Conservation (phyloP, 495 filamentous ascomycete species). For the Aspergillus biplanus region DNA sequence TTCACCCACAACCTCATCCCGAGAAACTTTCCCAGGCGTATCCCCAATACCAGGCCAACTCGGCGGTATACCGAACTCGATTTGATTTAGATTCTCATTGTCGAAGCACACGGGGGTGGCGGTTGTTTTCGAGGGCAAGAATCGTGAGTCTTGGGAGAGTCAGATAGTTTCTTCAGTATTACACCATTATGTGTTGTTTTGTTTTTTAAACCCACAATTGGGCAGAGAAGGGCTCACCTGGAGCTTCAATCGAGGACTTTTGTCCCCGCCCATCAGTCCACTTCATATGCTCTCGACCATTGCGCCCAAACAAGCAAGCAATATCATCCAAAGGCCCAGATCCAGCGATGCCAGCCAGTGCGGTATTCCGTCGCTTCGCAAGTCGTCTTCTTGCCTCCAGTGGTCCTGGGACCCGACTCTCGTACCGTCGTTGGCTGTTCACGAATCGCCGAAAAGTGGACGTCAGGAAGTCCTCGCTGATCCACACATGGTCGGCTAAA, state of each 20-base stretch:
- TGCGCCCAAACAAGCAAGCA: constrained; percentile 45
- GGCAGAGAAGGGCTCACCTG: constrained; percentile 25
- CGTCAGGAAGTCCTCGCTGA: constrained; percentile 57
- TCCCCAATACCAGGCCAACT: constrained; percentile 4
- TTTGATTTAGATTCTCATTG: constrained; percentile 27
- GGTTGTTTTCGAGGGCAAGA: constrained; percentile 10
- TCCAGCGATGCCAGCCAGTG: constrained; percentile 41
- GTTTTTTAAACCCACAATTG: too few species aligned
- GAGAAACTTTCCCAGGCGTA: constrained; percentile 7
- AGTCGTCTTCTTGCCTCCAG: constrained; percentile 60
- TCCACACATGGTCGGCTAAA: constrained; percentile 52
- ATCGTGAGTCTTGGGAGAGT: constrained; percentile 14
- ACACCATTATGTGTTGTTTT: too few species aligned
- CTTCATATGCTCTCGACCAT: constrained; percentile 52
- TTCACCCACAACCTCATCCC: constrained; percentile 22
- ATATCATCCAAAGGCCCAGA: constrained; percentile 38
- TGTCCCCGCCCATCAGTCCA: constrained; percentile 42
- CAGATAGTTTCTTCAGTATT: constrained; percentile 10
- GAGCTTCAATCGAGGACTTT: constrained; percentile 27
- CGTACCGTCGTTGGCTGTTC: constrained; percentile 50
- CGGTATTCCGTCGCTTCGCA: constrained; percentile 54
- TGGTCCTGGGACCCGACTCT: constrained; percentile 60
- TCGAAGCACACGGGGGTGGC: constrained; percentile 27
- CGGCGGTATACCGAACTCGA: constrained; percentile 13
- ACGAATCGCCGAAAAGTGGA: constrained; percentile 53